phyloP scores from a whole-genome alignment of 1,139 yeast genomes.

The Arxiozyma heterogenica region DNA sequence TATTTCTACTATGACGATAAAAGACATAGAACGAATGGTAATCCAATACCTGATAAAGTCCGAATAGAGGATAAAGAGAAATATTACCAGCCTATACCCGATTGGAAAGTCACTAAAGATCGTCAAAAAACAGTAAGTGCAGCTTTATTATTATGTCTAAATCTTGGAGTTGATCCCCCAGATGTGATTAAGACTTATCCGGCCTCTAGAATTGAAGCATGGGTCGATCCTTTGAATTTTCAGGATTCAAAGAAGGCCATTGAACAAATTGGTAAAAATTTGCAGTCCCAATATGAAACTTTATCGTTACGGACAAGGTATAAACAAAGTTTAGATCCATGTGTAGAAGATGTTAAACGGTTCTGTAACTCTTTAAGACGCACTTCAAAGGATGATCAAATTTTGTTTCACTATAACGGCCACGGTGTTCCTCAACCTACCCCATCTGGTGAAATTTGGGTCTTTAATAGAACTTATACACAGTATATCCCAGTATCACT shows the following conservation, averaged over 20 bases:
- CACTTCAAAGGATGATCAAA: conserved; percentile 84
- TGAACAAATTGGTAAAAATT: conserved; percentile 79
- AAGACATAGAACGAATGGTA: conserved; percentile 84
- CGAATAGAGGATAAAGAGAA: conserved; percentile 38
- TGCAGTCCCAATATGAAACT: conserved; percentile 85
- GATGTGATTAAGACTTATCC: conserved; percentile 91
- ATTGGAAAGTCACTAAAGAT: conserved; percentile 88
- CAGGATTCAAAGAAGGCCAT: conserved; percentile 86
- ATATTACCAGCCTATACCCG: conserved; percentile 63
- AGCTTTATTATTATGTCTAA: conserved; percentile 79
- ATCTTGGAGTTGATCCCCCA: conserved; percentile 95
- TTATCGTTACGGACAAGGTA: conserved; percentile 80
- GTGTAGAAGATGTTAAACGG: conserved; percentile 90
- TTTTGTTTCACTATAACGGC: conserved; percentile 90
- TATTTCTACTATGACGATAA: conserved; percentile 80
- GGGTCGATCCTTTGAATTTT: conserved; percentile 83
- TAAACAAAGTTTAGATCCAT: conserved; percentile 86
- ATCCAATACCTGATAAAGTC: conserved; percentile 55
- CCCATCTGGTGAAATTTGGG: conserved; percentile 97
- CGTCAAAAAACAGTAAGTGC: conserved; percentile 94
- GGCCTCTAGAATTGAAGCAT: conserved; percentile 84
- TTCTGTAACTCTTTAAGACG: conserved; percentile 83
- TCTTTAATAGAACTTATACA: conserved; percentile 90
- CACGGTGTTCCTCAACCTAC: conserved; percentile 99
- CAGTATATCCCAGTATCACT: conserved; percentile 94